Percentiles rank a stretch among this genome's conserved stretches.
phyloP scores from a whole-genome alignment of 2,329 filamentous ascomycete genomes.

The Chaetomium sp. region DNA sequence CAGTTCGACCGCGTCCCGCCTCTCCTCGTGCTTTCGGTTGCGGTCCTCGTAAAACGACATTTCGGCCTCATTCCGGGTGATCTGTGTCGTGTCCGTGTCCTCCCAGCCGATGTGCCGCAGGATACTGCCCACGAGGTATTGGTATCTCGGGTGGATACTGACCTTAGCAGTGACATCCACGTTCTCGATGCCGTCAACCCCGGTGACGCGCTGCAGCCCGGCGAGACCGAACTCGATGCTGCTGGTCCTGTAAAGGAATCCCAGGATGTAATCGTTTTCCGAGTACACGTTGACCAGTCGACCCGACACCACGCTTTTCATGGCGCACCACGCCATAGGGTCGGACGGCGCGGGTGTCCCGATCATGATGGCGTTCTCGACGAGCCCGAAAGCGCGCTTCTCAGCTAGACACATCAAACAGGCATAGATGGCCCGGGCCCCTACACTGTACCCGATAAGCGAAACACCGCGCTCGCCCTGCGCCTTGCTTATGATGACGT shows the following conservation, averaged over 20 bases:
- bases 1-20: constrained; percentile 32
- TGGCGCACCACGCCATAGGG: constrained; percentile 70
- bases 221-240: constrained; percentile 83
- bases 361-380: constrained; percentile 85
- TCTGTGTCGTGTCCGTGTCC: constrained; percentile 54
- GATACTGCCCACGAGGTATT: constrained; percentile 66
- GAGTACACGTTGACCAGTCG: constrained; percentile 91
- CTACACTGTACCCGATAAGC: constrained; percentile 79
- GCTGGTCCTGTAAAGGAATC: constrained; percentile 81
- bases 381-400: constrained; percentile 77
- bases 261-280: constrained; percentile 83
- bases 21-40: constrained; percentile 34
- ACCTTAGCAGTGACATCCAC: constrained; percentile 66
- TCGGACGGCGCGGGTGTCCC: constrained; percentile 78
- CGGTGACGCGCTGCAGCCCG: constrained; percentile 73
- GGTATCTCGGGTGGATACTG: constrained; percentile 70
- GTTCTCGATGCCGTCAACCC: constrained; percentile 68
- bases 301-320: constrained; percentile 78
- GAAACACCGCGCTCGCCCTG: constrained; percentile 82
- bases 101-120: constrained; percentile 70
- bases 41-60: constrained; percentile 38
- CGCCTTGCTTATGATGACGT: constrained; percentile 77
- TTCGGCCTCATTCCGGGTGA: constrained; percentile 39
- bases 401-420: constrained; percentile 81
- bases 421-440: constrained; percentile 79